Conservation (phyloP, 805 yeast genomes). For the Grigorovia humatica region DNA sequence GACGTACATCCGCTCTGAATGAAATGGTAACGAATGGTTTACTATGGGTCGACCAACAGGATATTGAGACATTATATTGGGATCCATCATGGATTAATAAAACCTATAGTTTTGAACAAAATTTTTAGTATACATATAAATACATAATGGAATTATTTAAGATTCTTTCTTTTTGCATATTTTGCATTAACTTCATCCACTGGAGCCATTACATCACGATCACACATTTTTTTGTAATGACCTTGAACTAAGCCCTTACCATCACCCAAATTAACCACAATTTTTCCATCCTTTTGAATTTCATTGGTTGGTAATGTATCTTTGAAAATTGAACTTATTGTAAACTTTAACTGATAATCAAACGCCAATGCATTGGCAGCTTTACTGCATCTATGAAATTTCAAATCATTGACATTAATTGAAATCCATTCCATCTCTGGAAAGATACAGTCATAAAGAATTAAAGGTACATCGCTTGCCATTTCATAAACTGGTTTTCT, state of each 20-base stretch:
- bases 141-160: background rate
- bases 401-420: conserved; percentile 26
- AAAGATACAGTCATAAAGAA: conserved; percentile 76
- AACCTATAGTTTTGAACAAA: background rate
- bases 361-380: conserved; percentile 41
- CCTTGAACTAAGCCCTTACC: conserved; percentile 58
- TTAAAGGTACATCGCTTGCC: conserved; percentile 84
- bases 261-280: conserved; percentile 56
- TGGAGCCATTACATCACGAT: conserved; percentile 50
- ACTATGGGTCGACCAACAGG: conserved; percentile 70
- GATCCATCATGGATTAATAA: conserved; percentile 58
- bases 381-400: conserved; percentile 33
- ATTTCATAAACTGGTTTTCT: conserved; percentile 72
- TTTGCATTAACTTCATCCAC: conserved; percentile 62
- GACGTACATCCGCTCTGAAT: conserved; percentile 55
- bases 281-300: conserved; percentile 18
- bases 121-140: background rate
- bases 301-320: conserved; percentile 20
- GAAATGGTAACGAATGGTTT: conserved; percentile 77
- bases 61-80: conserved; percentile 47
- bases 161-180: conserved; percentile 38
- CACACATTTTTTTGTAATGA: conserved; percentile 45
- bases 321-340: conserved; percentile 42
- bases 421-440: conserved; percentile 57
- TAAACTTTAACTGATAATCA: conserved; percentile 47